These are phyloP conservation scores for Kickxella alabastrina DNA, from an alignment of 192 early-diverging fungal genomes.

Conservation along the genomic window DNA sequence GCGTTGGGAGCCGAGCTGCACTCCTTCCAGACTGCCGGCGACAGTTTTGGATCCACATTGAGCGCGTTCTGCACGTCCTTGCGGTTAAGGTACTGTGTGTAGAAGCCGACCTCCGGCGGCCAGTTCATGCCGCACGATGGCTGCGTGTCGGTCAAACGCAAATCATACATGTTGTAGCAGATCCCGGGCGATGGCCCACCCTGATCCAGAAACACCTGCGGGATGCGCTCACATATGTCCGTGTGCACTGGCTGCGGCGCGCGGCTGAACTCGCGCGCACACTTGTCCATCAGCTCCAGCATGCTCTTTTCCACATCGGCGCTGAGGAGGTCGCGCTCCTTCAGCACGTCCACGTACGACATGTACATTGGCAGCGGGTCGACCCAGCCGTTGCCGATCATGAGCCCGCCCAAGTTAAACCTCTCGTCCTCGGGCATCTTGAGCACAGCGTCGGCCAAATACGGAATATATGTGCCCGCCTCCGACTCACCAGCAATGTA, in stretches of 20 bases:
- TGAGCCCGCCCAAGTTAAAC: slow-evolving; percentile 48
- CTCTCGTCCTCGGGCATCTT: slow-evolving; percentile 25
- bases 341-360: slow-evolving; percentile 50
- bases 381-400: slow-evolving; percentile 78
- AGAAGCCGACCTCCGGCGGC: slow-evolving; percentile 44
- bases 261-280: slow-evolving; percentile 35
- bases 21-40: slow-evolving; percentile 54
- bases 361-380: slow-evolving; percentile 60
- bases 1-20: slow-evolving; percentile 52
- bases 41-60: slow-evolving; percentile 28
- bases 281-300: slow-evolving; percentile 24
- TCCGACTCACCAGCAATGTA: slow-evolving; percentile 73
- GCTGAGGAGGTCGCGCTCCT: slow-evolving; percentile 31
- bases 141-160: slow-evolving; percentile 57
- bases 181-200: slow-evolving; percentile 30
- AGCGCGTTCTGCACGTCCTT: slow-evolving; percentile 54
- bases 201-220: slow-evolving; percentile 30
- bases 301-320: slow-evolving; percentile 15
- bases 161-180: slow-evolving; percentile 74
- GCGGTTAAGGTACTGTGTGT: slow-evolving; percentile 47
- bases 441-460: slow-evolving; percentile 58
- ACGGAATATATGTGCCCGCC: slow-evolving; percentile 71
- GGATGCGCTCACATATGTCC: slow-evolving; percentile 33
- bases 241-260: slow-evolving; percentile 51
- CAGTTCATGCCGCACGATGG: slow-evolving; percentile 63